A percentile compares a stretch with the other conserved stretches of the same genome.
Evolutionary conservation across 2,329 filamentous ascomycete genomes (phyloP).

Genomic region (Fusarium robinianum): DNA sequence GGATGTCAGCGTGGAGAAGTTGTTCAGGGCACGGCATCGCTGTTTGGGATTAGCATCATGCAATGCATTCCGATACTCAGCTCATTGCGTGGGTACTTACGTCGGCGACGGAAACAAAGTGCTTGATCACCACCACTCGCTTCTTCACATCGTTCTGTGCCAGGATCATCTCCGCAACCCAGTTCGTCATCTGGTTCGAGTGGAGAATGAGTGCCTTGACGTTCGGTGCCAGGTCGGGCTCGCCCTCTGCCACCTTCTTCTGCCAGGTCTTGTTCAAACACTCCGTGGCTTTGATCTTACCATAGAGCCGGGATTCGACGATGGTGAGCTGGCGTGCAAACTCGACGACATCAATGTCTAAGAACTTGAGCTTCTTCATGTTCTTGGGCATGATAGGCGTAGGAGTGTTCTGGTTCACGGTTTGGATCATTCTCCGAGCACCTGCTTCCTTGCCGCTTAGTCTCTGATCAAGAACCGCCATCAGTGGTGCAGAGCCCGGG

Average conservation of each 20-base stretch:
- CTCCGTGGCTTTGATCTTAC: conserved; percentile 93
- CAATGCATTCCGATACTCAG: not conserved
- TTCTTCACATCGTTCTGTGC: conserved; percentile 94
- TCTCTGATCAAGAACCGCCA: conserved; percentile 86
- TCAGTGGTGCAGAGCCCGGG: conserved; percentile 80
- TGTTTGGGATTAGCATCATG: conserved; percentile 46
- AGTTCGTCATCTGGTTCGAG: conserved; percentile 98
- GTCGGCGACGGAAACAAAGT: conserved; percentile 95
- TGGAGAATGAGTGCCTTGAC: conserved; percentile 96
- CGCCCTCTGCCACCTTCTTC: conserved; percentile 84
- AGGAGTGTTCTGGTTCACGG: conserved; percentile 79
- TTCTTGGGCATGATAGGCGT: conserved; percentile 95
- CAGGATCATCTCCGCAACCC: conserved; percentile 99
- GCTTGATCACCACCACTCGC: conserved; percentile 95
- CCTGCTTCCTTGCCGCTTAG: conserved; percentile 86
- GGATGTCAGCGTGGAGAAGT: conserved; percentile 95
- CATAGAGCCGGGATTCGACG: conserved; percentile 92
- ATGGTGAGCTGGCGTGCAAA: conserved; percentile 98
- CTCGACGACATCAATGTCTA: conserved; percentile 94
- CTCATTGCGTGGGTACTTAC: conserved; percentile 57
- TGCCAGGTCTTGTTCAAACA: conserved; percentile 99
- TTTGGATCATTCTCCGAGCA: conserved; percentile 84
- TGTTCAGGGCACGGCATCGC: conserved; percentile 94
- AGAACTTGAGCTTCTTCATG: conserved; percentile 98
- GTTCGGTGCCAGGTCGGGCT: conserved; percentile 86